These are phyloP conservation scores for Phytophthora niederhauseri DNA, from an alignment of 352 stramenopile genomes.

Conservation along the genomic window DNA sequence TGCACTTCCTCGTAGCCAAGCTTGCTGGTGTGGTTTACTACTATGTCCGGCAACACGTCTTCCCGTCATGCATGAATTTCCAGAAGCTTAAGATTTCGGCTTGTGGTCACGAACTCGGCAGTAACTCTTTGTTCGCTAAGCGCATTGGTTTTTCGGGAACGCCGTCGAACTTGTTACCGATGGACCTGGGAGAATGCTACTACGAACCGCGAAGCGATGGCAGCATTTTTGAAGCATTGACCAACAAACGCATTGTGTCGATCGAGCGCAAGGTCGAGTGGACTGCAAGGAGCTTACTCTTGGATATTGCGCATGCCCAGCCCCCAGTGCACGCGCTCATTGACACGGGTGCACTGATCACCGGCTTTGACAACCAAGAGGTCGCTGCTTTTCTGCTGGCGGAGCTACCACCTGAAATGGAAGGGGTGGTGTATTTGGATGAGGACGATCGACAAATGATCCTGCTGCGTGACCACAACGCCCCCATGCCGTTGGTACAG, in stretches of 20 bases:
- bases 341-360: conserved; percentile 93
- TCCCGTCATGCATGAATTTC: conserved; percentile 99
- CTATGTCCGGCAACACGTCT: conserved; percentile 98
- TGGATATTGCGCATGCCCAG: conserved; percentile 78
- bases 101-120: conserved; percentile 99
- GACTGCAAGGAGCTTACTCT: conserved; percentile 70
- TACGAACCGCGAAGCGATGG: conserved; percentile 99
- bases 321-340: conserved; percentile 90
- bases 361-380: conserved; percentile 90
- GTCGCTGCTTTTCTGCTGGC: conserved; percentile 85
- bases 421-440: conserved; percentile 94
- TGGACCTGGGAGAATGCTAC: conserved; percentile 98
- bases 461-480: conserved; percentile 94
- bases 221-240: conserved; percentile 98
- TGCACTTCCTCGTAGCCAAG: conserved; percentile 95
- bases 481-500: conserved; percentile 93
- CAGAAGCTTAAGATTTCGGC: conserved; percentile 99
- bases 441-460: conserved; percentile 91
- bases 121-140: conserved; percentile 97
- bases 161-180: conserved; percentile 98
- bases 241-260: conserved; percentile 91
- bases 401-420: conserved; percentile 76
- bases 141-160: conserved; percentile 99
- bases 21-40: conserved; percentile 97
- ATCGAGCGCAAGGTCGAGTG: conserved; percentile 87